Evolutionary conservation across 768 basidiomycete species (phyloP), one percentile per base, ranked within the genome.

Genomic region (Astraeus odoratus): DNA sequence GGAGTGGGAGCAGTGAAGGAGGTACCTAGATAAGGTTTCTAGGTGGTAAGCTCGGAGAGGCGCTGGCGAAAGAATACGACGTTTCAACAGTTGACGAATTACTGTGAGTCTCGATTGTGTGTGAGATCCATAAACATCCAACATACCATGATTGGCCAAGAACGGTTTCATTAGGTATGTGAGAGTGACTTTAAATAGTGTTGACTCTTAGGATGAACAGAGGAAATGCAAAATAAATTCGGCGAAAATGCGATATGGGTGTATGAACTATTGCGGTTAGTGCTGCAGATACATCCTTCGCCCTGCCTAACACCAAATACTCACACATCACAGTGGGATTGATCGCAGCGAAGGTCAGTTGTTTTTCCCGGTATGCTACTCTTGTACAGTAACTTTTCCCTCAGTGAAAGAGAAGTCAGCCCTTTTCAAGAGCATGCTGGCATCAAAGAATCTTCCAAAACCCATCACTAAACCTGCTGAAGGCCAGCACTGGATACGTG

Each of bases 41-140:
- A 0, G 96, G 96, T 2, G 96, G 96, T 13, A 99, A 98, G 64
- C 76, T 98, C 1, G 96, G 96, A 1, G 75, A 80, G 42, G 83
- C 88, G 2, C 70, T 99, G 22, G 90, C 90, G 1, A 78, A 81
- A 49, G 86, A 92, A 58, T 97, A 89, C 54, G 87, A 87, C 55
- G 94, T 78, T 5, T 84, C 85, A 10, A 92, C 86, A 4, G 92
- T 98, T 5, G 86, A 81, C 0, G 95, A 99, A 56, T 72, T 98
- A 43, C 65, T 95, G 93, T 93, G 57, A 53, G 89, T 69, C n/a
- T 35, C 41, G 5, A 34, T 37, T 7, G 10, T 39, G 38, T 20
- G 9, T 6, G 9, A 30, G 24, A 6, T 26, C 52, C 15, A 44
- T 40, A 43, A n/a, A 8, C 37, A 18, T 16, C 43, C 34, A 36